Conservation (phyloP, 106 monocot genomes). For the Platanthera guangdongensis region DNA sequence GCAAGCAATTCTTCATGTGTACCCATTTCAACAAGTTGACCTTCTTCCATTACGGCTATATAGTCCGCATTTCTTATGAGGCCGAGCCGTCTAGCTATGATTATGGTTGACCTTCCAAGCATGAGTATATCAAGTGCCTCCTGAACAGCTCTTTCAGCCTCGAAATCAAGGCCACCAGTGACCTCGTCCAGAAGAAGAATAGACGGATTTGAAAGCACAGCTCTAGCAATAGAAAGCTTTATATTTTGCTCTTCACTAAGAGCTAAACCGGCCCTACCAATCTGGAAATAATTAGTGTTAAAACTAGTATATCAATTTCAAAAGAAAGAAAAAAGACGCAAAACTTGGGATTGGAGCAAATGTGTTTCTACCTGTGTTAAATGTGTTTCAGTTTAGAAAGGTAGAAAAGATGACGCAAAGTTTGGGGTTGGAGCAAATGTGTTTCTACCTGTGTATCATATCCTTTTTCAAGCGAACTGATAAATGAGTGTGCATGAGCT, state of each 20-base stretch:
- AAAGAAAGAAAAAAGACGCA: constrained; percentile 2
- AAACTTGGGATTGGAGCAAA: not conserved
- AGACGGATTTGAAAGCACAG: constrained; percentile 94
- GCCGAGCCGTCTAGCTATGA: constrained; percentile 84
- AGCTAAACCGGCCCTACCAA: constrained; percentile 83
- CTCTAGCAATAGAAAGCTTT: constrained; percentile 92
- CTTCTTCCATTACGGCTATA: constrained; percentile 99
- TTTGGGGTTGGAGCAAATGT: not conserved
- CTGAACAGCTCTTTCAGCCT: constrained; percentile 91
- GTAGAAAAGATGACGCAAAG: too few species aligned
- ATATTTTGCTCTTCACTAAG: constrained; percentile 93
- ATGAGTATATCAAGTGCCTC: constrained; percentile 90
- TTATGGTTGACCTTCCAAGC: constrained; percentile 96
- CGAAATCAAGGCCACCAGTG: constrained; percentile 96
- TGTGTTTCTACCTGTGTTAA: constrained; percentile 58
- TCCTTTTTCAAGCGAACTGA: constrained; percentile 75
- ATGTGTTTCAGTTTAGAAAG: constrained; percentile 2
- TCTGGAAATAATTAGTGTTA: constrained; percentile 26
- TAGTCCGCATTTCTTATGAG: constrained; percentile 98
- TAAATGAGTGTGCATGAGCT: constrained; percentile 92
- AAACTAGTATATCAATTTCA: not conserved
- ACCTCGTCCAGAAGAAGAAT: constrained; percentile 98
- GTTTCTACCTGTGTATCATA: constrained; percentile 74
- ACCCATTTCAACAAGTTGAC: constrained; percentile 97
- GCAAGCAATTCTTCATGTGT: constrained; percentile 90